Percentiles rank a stretch among this genome's conserved stretches.
These are phyloP conservation scores for Mucor racemosus DNA, from an alignment of 371 early-diverging fungal genomes.

Conservation along the genomic window DNA sequence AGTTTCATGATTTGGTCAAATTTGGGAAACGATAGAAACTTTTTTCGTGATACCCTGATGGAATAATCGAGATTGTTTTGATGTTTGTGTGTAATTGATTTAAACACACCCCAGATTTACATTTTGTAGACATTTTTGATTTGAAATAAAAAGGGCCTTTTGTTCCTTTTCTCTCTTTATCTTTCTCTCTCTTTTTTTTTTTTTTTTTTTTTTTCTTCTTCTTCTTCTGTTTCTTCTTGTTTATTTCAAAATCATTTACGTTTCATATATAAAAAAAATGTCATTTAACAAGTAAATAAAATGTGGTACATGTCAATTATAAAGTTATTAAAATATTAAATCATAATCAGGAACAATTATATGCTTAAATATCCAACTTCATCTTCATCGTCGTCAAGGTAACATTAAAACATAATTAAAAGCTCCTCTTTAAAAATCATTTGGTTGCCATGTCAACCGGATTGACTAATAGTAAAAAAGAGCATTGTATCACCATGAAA, in stretches of 20 bases:
- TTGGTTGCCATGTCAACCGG: conserved; percentile 6
- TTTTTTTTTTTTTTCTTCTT: background rate
- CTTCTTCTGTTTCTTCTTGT: too few relatives aligned
- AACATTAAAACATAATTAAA: conserved; percentile 3
- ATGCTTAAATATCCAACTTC: background rate
- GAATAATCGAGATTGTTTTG: conserved; percentile 21
- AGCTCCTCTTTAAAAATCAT: conserved; percentile 13
- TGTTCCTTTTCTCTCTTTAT: conserved; percentile 4
- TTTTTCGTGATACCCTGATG: background rate
- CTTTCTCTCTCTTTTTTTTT: background rate
- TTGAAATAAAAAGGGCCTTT: conserved; percentile 1
- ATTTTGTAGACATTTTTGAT: conserved; percentile 6
- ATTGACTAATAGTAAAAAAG: background rate
- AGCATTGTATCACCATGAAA: background rate
- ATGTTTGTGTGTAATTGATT: conserved; percentile 3
- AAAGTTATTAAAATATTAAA: background rate
- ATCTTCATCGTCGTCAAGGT: conserved; percentile 6
- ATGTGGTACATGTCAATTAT: background rate
- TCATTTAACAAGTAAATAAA: background rate
- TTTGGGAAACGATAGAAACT: conserved; percentile 5
- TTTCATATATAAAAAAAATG: background rate
- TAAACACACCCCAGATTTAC: conserved; percentile 20
- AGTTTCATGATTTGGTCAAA: conserved; percentile 9
- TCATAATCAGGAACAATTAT: background rate
- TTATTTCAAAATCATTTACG: background rate